These are phyloP conservation scores for Pharus latifolius DNA, from an alignment of 176 grass and related monocot species.

Conservation along the genomic window DNA sequence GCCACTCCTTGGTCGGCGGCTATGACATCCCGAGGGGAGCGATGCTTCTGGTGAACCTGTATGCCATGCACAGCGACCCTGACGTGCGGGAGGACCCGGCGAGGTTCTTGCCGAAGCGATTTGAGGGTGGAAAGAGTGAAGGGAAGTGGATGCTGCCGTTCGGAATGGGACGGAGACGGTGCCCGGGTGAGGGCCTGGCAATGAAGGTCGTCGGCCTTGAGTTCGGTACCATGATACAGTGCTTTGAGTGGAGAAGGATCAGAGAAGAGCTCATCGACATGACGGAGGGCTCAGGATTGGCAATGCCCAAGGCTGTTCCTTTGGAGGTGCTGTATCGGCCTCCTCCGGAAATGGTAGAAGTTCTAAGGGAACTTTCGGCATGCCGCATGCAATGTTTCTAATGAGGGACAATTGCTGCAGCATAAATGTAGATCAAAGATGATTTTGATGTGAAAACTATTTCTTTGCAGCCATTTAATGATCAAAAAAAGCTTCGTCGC, in stretches of 20 bases:
- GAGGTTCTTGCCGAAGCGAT: conserved; percentile 21
- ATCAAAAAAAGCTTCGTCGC: too few relatives aligned
- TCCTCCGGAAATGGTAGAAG: not conserved
- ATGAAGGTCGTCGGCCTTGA: not conserved
- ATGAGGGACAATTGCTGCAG: too few relatives aligned
- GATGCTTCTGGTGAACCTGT: conserved; percentile 20
- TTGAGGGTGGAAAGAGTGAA: not conserved
- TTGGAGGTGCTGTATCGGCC: conserved; percentile 21
- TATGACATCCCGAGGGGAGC: conserved; percentile 14
- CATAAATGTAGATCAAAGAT: too few relatives aligned
- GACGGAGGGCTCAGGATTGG: conserved; percentile 2
- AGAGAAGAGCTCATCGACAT: not conserved
- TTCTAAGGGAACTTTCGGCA: not conserved
- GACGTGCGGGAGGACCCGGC: not conserved
- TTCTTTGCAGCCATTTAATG: too few relatives aligned
- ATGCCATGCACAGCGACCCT: not conserved
- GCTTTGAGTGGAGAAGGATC: conserved; percentile 16
- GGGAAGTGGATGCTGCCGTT: conserved; percentile 35
- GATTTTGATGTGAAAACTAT: too few relatives aligned
- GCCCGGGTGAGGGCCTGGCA: not conserved
- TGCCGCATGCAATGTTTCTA: too few relatives aligned
- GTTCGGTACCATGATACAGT: conserved; percentile 1
- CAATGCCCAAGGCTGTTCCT: conserved; percentile 14
- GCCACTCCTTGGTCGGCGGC: not conserved
- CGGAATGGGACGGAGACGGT: conserved; percentile 18